phyloP scores from a whole-genome alignment of 2,329 filamentous ascomycete genomes.

The Aspergillus tamarii region DNA sequence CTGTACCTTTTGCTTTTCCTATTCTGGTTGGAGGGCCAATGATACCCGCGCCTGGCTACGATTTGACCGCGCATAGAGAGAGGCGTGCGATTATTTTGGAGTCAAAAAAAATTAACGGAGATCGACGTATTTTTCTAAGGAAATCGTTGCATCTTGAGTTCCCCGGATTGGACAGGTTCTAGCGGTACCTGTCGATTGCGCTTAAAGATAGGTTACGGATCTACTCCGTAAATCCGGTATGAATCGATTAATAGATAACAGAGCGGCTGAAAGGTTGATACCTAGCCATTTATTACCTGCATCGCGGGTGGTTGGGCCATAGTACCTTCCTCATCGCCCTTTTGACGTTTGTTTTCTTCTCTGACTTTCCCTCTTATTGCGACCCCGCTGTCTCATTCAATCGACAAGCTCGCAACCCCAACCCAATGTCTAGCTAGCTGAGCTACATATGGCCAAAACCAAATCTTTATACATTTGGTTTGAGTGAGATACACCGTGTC shows the following conservation, averaged over 20 bases:
- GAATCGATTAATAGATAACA: conserved; percentile 8
- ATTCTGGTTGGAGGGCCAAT: neutral
- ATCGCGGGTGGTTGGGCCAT: neutral
- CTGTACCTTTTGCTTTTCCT: neutral
- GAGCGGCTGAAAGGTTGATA: neutral
- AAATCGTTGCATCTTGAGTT: neutral
- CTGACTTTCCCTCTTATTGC: neutral
- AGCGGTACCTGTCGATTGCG: neutral
- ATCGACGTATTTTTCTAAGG: neutral
- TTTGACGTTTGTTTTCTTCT: neutral
- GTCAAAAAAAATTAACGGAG: neutral
- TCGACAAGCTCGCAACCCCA: neutral
- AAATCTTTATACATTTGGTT: neutral
- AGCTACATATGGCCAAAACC: neutral
- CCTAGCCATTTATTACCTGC: neutral
- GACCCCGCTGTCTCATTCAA: neutral
- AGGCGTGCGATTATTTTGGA: neutral
- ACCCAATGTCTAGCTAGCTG: neutral
- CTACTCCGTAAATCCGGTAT: neutral
- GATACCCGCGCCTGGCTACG: neutral
- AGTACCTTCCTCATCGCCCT: neutral
- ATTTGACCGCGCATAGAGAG: neutral
- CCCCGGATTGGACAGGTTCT: neutral
- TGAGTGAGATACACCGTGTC: neutral
- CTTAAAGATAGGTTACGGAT: neutral